Base-by-base conservation (phyloP, 2,329 filamentous ascomycete species). In the Kalmusia sp. region DNA sequence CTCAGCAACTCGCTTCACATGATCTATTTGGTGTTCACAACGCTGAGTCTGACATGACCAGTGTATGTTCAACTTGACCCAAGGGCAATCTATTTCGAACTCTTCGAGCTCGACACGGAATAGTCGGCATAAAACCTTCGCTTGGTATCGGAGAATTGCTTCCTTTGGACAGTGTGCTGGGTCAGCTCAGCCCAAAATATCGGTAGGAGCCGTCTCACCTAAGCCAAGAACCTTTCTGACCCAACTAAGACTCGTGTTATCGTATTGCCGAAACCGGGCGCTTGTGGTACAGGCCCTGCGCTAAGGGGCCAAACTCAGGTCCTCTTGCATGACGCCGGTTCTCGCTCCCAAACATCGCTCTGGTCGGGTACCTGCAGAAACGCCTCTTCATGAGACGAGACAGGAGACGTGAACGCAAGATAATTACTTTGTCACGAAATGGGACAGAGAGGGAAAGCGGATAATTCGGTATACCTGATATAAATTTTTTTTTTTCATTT, bases 151-250 rank as follows among this genome's bases (percentile, higher is more conserved):
- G 24, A 30, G 33, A 37, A 37, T 47, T 37, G 17, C 24, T 25
- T 47, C 33, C 44, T 38, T 15, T 19, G 24, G 35, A 35, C 33
- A 8, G 31, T 28, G 44, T 24, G 24, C 33, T n/a, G 33, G 30
- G 24, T 28, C 33, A 11, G 9, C n/a, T 27, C 19, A 21, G 21
- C 38, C 38, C 39, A 21, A 25, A 27, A 4, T n/a, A 6, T 9
- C 44, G 33, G 31, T 33, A 37, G 44, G 31, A 44, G 22, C 24
- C 28, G 12, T 47, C 44, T 47, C 33, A 47, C 44, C 31, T 47
- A 6, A 47, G 44, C 44, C 27, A 28, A 28, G 7, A 28, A 28
- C 27, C 15, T 22, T n/a, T 17, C 17, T 3, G 6, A 28, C 22
- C 38, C 24, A 5, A 8, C 38, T 22, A 38, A 22, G 19, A 22